Evolutionary conservation across 768 basidiomycete species (phyloP).

Genomic region (Podaxis sp.): DNA sequence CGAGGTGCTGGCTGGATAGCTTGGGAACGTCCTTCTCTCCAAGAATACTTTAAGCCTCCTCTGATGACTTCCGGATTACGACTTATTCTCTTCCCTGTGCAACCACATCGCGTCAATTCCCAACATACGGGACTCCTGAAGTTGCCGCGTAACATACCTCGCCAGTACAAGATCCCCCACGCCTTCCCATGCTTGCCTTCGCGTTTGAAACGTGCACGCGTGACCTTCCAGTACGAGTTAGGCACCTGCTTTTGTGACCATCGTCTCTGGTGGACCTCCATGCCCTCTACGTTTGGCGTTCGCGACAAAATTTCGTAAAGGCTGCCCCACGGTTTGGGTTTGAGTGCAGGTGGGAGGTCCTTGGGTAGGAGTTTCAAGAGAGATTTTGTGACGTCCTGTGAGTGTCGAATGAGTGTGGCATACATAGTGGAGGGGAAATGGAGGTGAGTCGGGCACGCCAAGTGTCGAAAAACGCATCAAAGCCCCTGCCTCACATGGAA

Average conservation of each 20-base stretch:
- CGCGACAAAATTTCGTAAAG: conserved; percentile 72
- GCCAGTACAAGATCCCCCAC: conserved; percentile 80
- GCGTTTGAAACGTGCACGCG: conserved; percentile 64
- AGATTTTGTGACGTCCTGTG: conserved; percentile 26
- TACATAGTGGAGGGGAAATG: conserved; percentile 26
- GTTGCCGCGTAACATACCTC: conserved; percentile 44
- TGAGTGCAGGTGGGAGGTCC: conserved; percentile 56
- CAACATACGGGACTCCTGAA: background rate
- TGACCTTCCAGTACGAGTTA: conserved; percentile 73
- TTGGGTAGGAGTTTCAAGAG: conserved; percentile 57
- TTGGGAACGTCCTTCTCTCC: conserved; percentile 56
- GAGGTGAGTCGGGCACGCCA: conserved; percentile 1
- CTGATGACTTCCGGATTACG: conserved; percentile 56
- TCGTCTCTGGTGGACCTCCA: conserved; percentile 64
- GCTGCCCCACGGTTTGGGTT: conserved; percentile 45
- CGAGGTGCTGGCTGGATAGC: background rate
- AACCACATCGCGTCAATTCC: conserved; percentile 3
- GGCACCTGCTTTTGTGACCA: conserved; percentile 68
- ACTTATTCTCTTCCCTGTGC: conserved; percentile 58
- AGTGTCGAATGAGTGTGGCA: conserved; percentile 25
- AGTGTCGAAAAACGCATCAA: background rate
- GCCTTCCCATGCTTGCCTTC: conserved; percentile 77
- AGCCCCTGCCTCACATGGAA: background rate
- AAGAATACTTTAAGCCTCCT: conserved; percentile 72
- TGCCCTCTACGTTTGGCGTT: conserved; percentile 62